Percentiles rank a stretch among this genome's conserved stretches.
Conservation (phyloP, 257 asterid species). For the Leptodermis oblonga region DNA sequence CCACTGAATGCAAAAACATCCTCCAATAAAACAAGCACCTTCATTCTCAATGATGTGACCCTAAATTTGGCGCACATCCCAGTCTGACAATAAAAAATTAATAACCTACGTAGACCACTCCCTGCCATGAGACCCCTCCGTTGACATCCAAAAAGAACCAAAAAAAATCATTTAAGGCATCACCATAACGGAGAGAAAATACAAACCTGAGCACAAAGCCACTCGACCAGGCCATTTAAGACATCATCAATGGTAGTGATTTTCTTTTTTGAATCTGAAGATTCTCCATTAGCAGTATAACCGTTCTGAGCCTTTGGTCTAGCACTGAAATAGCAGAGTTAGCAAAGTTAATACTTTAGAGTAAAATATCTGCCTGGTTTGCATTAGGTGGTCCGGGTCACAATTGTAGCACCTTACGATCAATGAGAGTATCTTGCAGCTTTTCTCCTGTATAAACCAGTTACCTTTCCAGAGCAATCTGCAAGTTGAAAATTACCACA, state of each 20-base stretch:
- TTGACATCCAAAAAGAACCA: conserved; percentile 10
- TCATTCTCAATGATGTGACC: background rate
- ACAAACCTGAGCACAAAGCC: conserved; percentile 85
- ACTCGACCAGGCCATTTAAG: conserved; percentile 74
- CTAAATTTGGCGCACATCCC: background rate
- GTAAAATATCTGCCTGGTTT: conserved; percentile 5
- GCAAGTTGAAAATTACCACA: conserved; percentile 24
- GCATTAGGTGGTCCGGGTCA: conserved; percentile 11
- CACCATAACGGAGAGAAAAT: conserved; percentile 11
- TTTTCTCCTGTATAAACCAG: conserved; percentile 94
- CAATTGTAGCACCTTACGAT: conserved; percentile 53
- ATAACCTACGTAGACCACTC: background rate
- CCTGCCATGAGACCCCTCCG: background rate
- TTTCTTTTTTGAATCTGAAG: conserved; percentile 51
- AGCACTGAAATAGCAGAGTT: conserved; percentile 46
- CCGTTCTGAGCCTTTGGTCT: conserved; percentile 54
- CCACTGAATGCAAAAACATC: too few relatives aligned
- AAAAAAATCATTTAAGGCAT: background rate
- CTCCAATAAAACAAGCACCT: background rate
- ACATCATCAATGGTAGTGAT: conserved; percentile 60
- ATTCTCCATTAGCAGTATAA: conserved; percentile 42
- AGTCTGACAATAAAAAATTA: background rate
- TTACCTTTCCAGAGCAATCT: conserved; percentile 87
- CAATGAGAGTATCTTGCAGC: conserved; percentile 86
- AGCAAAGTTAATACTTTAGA: conserved; percentile 15